phyloP scores from a whole-genome alignment of 805 yeast species.

The Metahyphopichia silvanorum region DNA sequence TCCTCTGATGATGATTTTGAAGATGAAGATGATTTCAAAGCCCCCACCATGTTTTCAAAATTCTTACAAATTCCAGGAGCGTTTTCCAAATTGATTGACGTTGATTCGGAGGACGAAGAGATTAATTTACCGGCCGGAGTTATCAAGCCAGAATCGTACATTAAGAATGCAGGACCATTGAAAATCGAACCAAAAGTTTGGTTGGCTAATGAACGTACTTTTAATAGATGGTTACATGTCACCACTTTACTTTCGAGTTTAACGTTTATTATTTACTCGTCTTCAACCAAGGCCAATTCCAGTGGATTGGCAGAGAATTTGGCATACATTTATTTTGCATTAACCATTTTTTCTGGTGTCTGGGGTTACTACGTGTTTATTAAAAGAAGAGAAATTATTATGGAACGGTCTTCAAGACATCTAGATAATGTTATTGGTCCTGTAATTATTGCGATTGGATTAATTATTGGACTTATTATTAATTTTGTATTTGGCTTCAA shows the following conservation, averaged over 20 bases:
- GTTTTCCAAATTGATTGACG: constrained; percentile 46
- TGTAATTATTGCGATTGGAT: constrained; percentile 66
- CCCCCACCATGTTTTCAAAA: constrained; percentile 13
- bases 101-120: constrained; percentile 83
- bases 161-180: constrained; percentile 87
- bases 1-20: constrained; percentile 34
- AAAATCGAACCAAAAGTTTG: constrained; percentile 97
- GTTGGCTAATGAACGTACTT: constrained; percentile 97
- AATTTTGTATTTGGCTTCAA: constrained; percentile 68
- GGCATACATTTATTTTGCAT: constrained; percentile 75
- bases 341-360: constrained; percentile 77
- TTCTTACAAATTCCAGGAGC: constrained; percentile 23
- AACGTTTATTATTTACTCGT: constrained; percentile 79
- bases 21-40: constrained; percentile 23
- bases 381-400: constrained; percentile 68
- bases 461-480: constrained; percentile 60
- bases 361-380: constrained; percentile 88
- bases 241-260: constrained; percentile 79
- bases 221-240: constrained; percentile 91
- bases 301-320: constrained; percentile 60
- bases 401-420: constrained; percentile 80
- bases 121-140: constrained; percentile 88
- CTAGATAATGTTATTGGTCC: constrained; percentile 92
- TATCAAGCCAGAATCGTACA: constrained; percentile 68
- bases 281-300: constrained; percentile 65